A percentile compares a stretch with the other conserved stretches of the same genome.
phyloP scores from a whole-genome alignment of 257 asterid species.

The Nicotiana sylvestris region DNA sequence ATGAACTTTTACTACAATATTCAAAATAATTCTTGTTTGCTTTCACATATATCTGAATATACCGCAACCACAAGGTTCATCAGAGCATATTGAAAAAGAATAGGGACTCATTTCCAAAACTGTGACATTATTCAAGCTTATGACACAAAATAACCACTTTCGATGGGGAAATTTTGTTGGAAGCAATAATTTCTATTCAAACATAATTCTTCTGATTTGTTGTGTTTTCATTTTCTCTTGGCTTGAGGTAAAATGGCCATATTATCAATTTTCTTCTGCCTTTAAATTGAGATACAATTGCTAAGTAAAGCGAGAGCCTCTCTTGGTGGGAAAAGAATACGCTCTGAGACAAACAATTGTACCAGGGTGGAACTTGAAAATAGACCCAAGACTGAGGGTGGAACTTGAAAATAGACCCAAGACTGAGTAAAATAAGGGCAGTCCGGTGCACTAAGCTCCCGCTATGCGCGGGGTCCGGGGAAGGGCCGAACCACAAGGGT shows the following conservation, averaged over 20 bases:
- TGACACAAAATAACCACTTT: background rate
- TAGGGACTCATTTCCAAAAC: background rate
- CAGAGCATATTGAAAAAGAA: background rate
- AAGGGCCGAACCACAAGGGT: too few species aligned
- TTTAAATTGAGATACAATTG: too few species aligned
- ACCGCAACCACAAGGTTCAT: background rate
- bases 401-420: constrained; percentile 1
- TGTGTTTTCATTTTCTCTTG: background rate
- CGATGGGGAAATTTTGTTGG: background rate
- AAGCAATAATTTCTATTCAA: background rate
- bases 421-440: background rate
- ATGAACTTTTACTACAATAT: background rate
- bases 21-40: background rate
- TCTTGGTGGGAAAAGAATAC: background rate
- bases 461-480: too few species aligned
- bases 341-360: background rate
- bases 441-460: too few species aligned
- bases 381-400: too few species aligned
- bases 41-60: background rate
- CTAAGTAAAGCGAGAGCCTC: background rate
- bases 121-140: background rate
- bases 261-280: background rate
- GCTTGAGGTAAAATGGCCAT: background rate
- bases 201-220: background rate
- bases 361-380: background rate